Evolutionary conservation across 495 filamentous ascomycete species (phyloP), one percentile per base, ranked within the genome.

Genomic region (Neurospora tetrasperma): DNA sequence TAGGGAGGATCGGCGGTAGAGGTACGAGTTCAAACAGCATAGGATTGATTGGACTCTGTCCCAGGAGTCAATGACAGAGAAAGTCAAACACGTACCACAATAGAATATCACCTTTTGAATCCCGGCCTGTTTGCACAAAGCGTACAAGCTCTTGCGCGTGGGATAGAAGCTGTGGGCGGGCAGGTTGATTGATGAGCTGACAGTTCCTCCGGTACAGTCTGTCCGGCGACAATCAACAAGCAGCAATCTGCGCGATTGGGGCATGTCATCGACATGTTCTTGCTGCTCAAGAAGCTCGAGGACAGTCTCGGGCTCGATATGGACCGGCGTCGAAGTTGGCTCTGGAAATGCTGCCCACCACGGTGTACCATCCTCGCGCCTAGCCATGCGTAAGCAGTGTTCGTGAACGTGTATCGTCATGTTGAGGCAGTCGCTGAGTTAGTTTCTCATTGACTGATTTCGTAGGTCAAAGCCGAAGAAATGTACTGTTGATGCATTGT

Each of bases 81-180:
- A 62, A 35, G 42, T 9, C 23, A 41, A 39, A 69, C 5, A 80
- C 82, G 71, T 73, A 84, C 84, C 84, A 72, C 85, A 87, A 77
- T 86, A 86, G 46, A 86, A 86, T 8, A 85, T 80, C 5, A 86
- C 79, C 72, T 76, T 81, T 74, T 81, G 81, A 39, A 86, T 79
- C 16, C 82, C 83, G 6, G 81, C 82, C 73, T 80, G 78, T 70
- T 78, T 83, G 75, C 80, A 85, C 62, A 85, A 73, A 23, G 77
- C 74, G 71, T 85, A 83, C 27, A 85, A 73, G 16, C 73, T 77
- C 20, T 71, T 76, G 20, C 82, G 72, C 69, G 83, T 84, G 72
- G 76, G 76, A 71, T 81, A 86, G 79, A 86, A 84, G 70, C 80
- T 82, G 48, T 87, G 85, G 0, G 85, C 85, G 4, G 85, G 84